Base-by-base conservation (phyloP, 176 grass and related monocot genomes). In the Puya raimondii region DNA sequence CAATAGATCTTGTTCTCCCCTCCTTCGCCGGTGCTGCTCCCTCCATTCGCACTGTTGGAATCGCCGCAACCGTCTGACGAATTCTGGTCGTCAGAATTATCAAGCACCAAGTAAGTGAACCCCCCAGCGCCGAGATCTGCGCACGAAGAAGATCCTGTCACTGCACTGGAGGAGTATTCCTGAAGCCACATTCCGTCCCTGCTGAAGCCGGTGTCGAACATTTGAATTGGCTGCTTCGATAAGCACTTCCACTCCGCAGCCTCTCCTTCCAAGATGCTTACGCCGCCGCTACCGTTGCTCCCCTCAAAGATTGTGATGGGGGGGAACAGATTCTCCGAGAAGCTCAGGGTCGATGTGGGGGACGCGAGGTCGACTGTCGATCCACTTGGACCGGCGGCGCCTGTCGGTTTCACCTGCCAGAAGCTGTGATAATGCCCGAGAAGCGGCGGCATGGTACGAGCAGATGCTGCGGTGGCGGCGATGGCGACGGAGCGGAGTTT, bases 261-360 rank as follows among this genome's bases (percentile, higher is more conserved):
- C 47, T 67, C 65, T 15, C 33, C 42, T 48, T 49, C 29, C 5
- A 67, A 1, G 33, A 42, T 42, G 33, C 33, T 42, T 7, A 68
- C 83, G 65, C 22, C 66, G 16, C 26, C 48, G 48, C 76, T 76
- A 80, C 18, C 49, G 76, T 51, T 79, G 72, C 17, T 75, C 67
- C 72, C 42, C 49, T 54, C 3, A 59, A 70, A 29, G 70, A 50
- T 47, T 77, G 80, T 59, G 53, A 77, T 80, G 23, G 85, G 73
- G 66, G 83, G 73, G 47, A 70, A 68, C 58, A 81, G 75, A 82
- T 76, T 76, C 72, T 85, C 82, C 1, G 86, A 61, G 72, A 89
- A 85, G 79, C 79, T 89, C 50, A 85, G 64, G 75, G 86, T 89
- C 64, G 86, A 89, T 10, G 86, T 89, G 0, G 86, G 86, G 29